Base-by-base conservation (phyloP, 1,284 basidiomycete genomes). In the Fomitopsis palustris region DNA sequence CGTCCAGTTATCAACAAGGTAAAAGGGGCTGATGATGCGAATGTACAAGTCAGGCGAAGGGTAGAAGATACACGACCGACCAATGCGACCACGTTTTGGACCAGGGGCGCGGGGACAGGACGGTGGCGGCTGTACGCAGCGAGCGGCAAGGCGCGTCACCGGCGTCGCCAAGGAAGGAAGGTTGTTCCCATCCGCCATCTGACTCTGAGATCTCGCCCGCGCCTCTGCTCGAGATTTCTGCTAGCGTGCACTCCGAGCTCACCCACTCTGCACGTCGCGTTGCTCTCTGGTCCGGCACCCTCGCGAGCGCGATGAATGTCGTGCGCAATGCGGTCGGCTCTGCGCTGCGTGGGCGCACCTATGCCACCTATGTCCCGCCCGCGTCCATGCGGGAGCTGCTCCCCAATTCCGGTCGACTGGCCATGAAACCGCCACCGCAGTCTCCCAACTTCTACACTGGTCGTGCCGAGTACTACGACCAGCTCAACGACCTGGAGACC, bases 391-490 rank as follows among this genome's bases (percentile, higher is more conserved):
- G 67, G 29, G 53, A 63, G 27, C 53, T 74, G 52, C 61, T 67
- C 33, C 60, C 53, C 47, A 56, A 64, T 16, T 55, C 42, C 23
- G 17, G 74, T 72, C 62, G 39, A 8, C 61, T 62, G 23, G 62
- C 41, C 38, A 57, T 58, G 45, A 70, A 75, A 57, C 69, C 70
- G 27, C 70, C 72, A 53, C 79, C 83, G 19, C 71, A 77, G 29
- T 90, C 92, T 1, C 82, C 91, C 17, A 85, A 86, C 54, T 96
- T 95, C 77, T 97, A 92, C 76, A 94, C 94, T n/a, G 90, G 87
- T n/a, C 86, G 88, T 49, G 79, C 91, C 0, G 78, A 79, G 35
- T 94, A 88, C 77, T 88, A 88, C 70, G 91, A 95, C 74, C 83
- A 87, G 58, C 75, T 96, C 42, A 77, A 80, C 29, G 75, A 81